Evolutionary conservation across 2,329 filamentous ascomycete genomes (phyloP), one percentile per base, ranked within the genome.

Genomic region (Fusarium torulosum): DNA sequence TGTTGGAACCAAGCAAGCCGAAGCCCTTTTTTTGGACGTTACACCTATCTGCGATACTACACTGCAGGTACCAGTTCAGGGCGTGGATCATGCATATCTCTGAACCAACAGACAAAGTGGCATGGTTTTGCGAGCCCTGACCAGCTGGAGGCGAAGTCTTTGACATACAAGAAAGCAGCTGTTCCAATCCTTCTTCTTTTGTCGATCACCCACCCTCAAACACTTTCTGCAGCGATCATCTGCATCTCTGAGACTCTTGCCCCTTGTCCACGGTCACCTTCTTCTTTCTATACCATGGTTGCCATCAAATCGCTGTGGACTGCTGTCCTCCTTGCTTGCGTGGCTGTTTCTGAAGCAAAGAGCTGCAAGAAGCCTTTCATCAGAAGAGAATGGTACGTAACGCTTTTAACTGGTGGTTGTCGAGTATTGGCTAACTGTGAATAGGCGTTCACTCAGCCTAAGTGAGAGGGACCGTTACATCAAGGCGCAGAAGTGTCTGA

Each of bases 401-500:
- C 4, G 5, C 1, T 4, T 2, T 3, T 7, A 0, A 6, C 8
- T 4, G 9, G 4, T 33, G 19, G 1, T 3, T 6, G 19, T 23
- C 3, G 1, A 6, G 0, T 1, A 23, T 0, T 3, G 2, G 3
- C 44, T 63, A 17, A 63, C 15, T 27, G 2, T 6, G 1, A 0
- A 0, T 7, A 69, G 66, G 66, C 66, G 66, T 8, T 52, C 61
- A 0, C 66, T 69, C 10, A 51, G 25, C 10, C 5, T 53, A 15
- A 14, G 43, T 2, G 47, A 69, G n/a, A 63, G 61, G n/a, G 43
- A 57, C 11, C 57, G 33, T 15, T 69, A 69, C 11, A 69, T 69
- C 43, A 53, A 69, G 7, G 66, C 66, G 4, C 57, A 66, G 13
- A 69, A 69, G 13, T 69, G 66, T n/a, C 11, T 69, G 23, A 69